Conservation (phyloP, 306 rosid species). For the Corylus avellana region DNA sequence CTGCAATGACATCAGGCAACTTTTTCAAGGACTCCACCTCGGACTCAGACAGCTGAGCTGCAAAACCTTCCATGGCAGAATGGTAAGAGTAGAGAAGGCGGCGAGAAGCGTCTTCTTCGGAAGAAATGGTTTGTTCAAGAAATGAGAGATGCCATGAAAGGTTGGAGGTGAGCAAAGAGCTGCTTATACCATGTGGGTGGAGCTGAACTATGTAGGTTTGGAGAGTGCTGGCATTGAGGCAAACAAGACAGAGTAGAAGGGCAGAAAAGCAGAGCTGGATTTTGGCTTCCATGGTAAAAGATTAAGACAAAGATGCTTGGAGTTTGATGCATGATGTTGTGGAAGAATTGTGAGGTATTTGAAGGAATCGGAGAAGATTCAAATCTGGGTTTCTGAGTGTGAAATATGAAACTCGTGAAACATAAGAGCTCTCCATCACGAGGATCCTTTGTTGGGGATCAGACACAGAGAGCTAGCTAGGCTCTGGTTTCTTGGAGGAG, state of each 20-base stretch:
- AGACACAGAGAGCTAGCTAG: constrained; percentile 25
- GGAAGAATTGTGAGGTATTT: constrained; percentile 63
- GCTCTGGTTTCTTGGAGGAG: constrained; percentile 39
- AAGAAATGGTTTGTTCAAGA: constrained; percentile 48
- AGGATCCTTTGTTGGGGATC: constrained; percentile 66
- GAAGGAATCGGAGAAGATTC: constrained; percentile 56
- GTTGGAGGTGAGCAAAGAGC: constrained; percentile 58
- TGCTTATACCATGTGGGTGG: constrained; percentile 56
- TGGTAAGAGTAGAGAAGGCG: constrained; percentile 88
- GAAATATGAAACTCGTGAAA: constrained; percentile 87
- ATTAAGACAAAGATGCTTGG: constrained; percentile 31
- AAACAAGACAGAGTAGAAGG: constrained; percentile 37
- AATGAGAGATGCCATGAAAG: constrained; percentile 81
- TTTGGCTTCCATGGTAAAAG: constrained; percentile 53
- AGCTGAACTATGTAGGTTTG: constrained; percentile 84
- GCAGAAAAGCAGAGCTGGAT: constrained; percentile 39
- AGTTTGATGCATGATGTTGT: constrained; percentile 37
- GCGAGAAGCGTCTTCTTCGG: constrained; percentile 53
- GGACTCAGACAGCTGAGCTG: constrained; percentile 67
- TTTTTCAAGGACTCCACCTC: constrained; percentile 60
- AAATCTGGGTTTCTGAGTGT: constrained; percentile 36
- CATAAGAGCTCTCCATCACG: constrained; percentile 94
- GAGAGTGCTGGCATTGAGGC: constrained; percentile 54
- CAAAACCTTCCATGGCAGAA: constrained; percentile 85
- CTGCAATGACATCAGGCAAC: constrained; percentile 68